phyloP scores from a whole-genome alignment of 106 monocot species.

The Apostasia ramifera region DNA sequence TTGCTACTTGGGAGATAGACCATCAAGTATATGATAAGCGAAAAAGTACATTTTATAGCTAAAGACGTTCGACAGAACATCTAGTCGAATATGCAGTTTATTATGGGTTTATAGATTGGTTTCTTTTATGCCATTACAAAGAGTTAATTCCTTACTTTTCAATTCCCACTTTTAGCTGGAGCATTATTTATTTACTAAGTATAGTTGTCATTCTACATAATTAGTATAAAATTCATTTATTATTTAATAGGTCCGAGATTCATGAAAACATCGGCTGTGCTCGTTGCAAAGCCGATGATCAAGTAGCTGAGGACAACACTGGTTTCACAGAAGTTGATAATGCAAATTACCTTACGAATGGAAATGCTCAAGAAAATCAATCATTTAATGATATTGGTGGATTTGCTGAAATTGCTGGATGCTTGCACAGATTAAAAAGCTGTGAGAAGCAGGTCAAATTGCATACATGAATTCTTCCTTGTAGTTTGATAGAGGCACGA shows the following conservation, averaged over 20 bases:
- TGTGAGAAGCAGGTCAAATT: slow-evolving; percentile 68
- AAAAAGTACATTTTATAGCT: no score
- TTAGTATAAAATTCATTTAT: no score
- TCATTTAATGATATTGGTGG: slow-evolving; percentile 60
- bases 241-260: slow-evolving; percentile 63
- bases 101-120: no score
- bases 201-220: no score
- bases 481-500: background rate
- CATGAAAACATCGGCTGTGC: slow-evolving; percentile 91
- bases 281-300: slow-evolving; percentile 33
- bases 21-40: no score
- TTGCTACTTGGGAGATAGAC: no score
- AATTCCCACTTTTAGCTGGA: no score
- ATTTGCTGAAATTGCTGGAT: slow-evolving; percentile 88
- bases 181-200: no score
- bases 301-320: background rate
- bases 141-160: no score
- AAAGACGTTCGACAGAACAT: no score
- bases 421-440: slow-evolving; percentile 51
- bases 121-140: no score
- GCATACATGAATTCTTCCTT: background rate
- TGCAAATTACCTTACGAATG: background rate
- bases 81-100: no score
- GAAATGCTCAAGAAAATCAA: background rate
- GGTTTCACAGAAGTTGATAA: background rate